phyloP scores from a whole-genome alignment of 2,329 filamentous ascomycete genomes.

The Colletotrichum truncatum region DNA sequence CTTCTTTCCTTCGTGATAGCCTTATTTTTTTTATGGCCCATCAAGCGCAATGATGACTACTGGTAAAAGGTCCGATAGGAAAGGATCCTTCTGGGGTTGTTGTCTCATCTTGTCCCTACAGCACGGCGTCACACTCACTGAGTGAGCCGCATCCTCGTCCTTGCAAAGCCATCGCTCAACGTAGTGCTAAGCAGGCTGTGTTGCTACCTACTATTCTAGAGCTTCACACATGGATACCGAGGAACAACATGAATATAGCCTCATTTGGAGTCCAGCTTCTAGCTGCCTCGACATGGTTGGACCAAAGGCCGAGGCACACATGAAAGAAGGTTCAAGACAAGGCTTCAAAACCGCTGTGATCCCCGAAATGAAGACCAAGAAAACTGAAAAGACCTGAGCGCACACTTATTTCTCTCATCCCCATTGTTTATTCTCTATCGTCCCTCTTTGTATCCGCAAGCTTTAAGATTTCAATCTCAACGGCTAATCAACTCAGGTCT shows the following conservation, averaged over 20 bases:
- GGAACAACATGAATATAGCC: constrained; percentile 37
- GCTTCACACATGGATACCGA: neutral
- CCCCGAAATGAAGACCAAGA: constrained; percentile 58
- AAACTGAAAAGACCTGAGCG: constrained; percentile 84
- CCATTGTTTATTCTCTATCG: neutral
- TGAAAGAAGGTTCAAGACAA: constrained; percentile 23
- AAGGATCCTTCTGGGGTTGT: constrained; percentile 56
- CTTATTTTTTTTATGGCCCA: neutral
- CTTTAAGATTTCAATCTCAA: neutral
- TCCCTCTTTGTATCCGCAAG: neutral
- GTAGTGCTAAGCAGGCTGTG: neutral
- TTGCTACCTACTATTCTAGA: neutral
- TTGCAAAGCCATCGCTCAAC: neutral
- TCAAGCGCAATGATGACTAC: constrained; percentile 58
- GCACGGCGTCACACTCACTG: constrained; percentile 34
- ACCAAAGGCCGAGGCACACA: constrained; percentile 71
- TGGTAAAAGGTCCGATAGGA: constrained; percentile 74
- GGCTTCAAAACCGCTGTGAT: constrained; percentile 59
- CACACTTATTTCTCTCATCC: constrained; percentile 5
- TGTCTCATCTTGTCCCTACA: constrained; percentile 32
- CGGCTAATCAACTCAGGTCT: neutral
- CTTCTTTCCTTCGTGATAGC: neutral
- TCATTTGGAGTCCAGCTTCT: constrained; percentile 63
- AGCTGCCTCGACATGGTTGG: constrained; percentile 52
- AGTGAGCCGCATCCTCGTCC: constrained; percentile 17